Evolutionary conservation across 1,139 yeast genomes (phyloP), one percentile per base, ranked within the genome.

Genomic region (Arxiozyma telluris): DNA sequence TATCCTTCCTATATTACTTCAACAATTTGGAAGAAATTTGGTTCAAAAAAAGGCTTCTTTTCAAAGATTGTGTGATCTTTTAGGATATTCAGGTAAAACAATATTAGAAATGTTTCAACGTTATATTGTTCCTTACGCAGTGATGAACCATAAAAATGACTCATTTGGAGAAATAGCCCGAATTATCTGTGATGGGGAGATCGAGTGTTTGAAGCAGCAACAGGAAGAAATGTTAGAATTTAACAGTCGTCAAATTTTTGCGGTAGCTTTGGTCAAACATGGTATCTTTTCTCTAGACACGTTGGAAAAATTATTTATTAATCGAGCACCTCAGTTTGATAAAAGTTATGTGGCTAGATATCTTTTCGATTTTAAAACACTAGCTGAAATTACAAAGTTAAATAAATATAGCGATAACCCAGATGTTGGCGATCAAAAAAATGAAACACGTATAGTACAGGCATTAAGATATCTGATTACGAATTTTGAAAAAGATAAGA

Each of bases 111-210:
- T 93, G 55, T 88, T 95, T 1, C 81, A 81, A 52, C 80, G 82
- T 23, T 86, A 82, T 62, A 87, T 93, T 0, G 78, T 91, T 0
- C 98, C 98, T 0, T 77, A 83, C 59, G 74, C 91, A 15, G 75
- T 89, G 53, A 83, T 82, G 50, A 81, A 81, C 53, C 82, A 83
- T 62, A 78, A 83, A 57, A 74, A 75, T 52, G 89, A 83, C 60
- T 77, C 81, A 50, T 73, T 91, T 51, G 78, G 81, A 47, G 84
- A 80, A 56, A 76, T 84, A 48, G 80, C 86, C 0, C 65, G 64
- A 5, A 71, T 73, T 3, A 67, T 65, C 30, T 64, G 67, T 53
- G 65, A 61, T 44, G 57, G 58, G 17, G 64, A 64, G 21, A 44
- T 53, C 1, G 54, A 55, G 42, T 49, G 55, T 17, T 51, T 65